Evolutionary conservation across 495 filamentous ascomycete species (phyloP).

Genomic region (Aspergillus asperescens): DNA sequence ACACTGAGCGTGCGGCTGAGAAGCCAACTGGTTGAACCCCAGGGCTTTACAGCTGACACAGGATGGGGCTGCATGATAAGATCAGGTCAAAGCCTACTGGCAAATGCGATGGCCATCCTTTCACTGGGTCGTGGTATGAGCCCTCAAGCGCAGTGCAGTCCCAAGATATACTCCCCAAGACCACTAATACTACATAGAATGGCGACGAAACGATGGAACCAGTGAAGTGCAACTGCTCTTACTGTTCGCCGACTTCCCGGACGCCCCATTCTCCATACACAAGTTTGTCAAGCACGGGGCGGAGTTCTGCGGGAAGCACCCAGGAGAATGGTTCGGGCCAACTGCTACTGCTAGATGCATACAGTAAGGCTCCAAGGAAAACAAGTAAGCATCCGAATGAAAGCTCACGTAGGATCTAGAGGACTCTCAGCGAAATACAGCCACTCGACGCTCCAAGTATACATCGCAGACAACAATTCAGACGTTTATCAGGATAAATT

Average conservation of each 20-base stretch:
- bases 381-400: not conserved
- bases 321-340: slow-evolving; percentile 99
- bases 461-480: slow-evolving; percentile 81
- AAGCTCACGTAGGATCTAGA: slow-evolving; percentile 44
- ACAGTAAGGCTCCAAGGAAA: slow-evolving; percentile 53
- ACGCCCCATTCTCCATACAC: slow-evolving; percentile 91
- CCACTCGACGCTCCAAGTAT: slow-evolving; percentile 63
- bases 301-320: slow-evolving; percentile 82
- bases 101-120: slow-evolving; percentile 71
- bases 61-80: slow-evolving; percentile 99
- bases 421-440: slow-evolving; percentile 60
- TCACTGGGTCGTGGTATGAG: slow-evolving; percentile 70
- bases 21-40: slow-evolving; percentile 70
- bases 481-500: slow-evolving; percentile 92
- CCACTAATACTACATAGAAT: slow-evolving; percentile 53
- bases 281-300: slow-evolving; percentile 88
- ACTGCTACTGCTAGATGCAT: slow-evolving; percentile 95
- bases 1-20: slow-evolving; percentile 81
- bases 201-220: slow-evolving; percentile 61
- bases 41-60: slow-evolving; percentile 86
- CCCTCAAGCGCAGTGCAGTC: not conserved
- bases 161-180: not conserved
- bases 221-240: slow-evolving; percentile 66
- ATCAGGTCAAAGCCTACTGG: slow-evolving; percentile 88
- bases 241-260: slow-evolving; percentile 81